phyloP scores from a whole-genome alignment of 306 rosid species.

The peach (Prunus persica) region Prunus_persica_NCBIv2 NC_034015.1:16313501-16314000 shows the following conservation, averaged over 20 bases:
- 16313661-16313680: slow-evolving; percentile 6
- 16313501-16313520: slow-evolving; percentile 14
- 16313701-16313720: neutral
- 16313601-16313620: neutral
- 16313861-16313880: neutral
- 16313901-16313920: neutral
- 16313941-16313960: slow-evolving; percentile 33
- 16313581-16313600: neutral
- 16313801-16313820: neutral
- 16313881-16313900: neutral
- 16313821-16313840: neutral
- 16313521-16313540: slow-evolving; percentile 20
- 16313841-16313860: neutral
- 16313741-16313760: neutral
- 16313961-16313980: slow-evolving; percentile 34
- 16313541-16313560: neutral
- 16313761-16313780: neutral
- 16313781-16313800: neutral
- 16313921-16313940: slow-evolving; percentile 41
- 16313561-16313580: slow-evolving; percentile 9
- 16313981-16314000: slow-evolving; percentile 50
- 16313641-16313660: neutral
- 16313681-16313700: neutral
- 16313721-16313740: neutral
- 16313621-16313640: slow-evolving; percentile 1